phyloP scores from a whole-genome alignment of 208 protist genomes.

The Acanthamoeba healyi region DNA sequence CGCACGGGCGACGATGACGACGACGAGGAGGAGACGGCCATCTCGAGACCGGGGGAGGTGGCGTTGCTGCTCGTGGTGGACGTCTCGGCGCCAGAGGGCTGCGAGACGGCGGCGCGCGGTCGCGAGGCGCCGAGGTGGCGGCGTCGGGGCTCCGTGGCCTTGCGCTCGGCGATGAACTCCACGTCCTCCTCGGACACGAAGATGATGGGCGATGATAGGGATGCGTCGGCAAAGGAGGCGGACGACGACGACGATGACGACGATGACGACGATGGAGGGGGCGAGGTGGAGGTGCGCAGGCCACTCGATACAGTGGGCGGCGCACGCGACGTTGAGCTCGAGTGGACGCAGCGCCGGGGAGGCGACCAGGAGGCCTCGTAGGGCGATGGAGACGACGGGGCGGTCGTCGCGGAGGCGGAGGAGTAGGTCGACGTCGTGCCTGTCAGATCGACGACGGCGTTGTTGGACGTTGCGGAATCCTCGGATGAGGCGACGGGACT shows the following conservation, averaged over 20 bases:
- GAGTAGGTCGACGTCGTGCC: background rate
- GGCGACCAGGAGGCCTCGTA: background rate
- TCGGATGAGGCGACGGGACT: background rate
- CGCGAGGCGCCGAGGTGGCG: background rate
- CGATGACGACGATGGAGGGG: background rate
- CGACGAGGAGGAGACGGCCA: background rate
- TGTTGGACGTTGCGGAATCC: background rate
- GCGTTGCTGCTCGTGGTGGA: no score
- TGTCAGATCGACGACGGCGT: background rate
- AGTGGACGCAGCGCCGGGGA: background rate
- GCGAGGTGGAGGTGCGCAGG: no score
- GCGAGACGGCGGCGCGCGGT: no score
- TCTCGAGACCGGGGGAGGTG: no score
- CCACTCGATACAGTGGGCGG: background rate
- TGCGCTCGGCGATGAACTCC: background rate
- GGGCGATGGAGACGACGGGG: background rate
- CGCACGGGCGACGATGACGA: no score
- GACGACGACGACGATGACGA: background rate
- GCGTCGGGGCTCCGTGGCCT: background rate
- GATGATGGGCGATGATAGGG: background rate
- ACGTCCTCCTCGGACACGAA: background rate
- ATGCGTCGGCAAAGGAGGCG: background rate
- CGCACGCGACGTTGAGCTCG: background rate
- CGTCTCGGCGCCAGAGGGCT: no score
- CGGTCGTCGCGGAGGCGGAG: background rate